These are phyloP conservation scores for Calonectria crousiana DNA, from an alignment of 2,329 filamentous ascomycete species.

Conservation along the genomic window DNA sequence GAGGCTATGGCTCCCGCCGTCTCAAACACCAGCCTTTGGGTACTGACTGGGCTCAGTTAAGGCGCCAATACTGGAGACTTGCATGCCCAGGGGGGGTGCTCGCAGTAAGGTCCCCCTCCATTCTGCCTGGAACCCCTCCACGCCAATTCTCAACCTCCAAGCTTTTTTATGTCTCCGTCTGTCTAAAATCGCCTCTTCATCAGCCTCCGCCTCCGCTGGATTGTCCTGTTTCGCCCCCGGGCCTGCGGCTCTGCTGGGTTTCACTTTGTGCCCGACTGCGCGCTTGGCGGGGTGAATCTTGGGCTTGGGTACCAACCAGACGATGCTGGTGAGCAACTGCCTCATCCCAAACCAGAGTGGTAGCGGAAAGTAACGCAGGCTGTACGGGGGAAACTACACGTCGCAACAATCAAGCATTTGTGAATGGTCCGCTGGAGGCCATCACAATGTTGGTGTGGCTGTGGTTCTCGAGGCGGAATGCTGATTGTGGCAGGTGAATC, in stretches of 20 bases:
- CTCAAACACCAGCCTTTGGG: slow-evolving; percentile 20
- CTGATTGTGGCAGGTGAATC: slow-evolving; percentile 19
- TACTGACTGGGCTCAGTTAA: slow-evolving; percentile 25
- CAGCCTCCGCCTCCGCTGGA: slow-evolving; percentile 7
- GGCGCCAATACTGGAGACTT: slow-evolving; percentile 21
- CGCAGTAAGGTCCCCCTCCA: slow-evolving; percentile 8
- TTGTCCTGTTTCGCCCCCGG: slow-evolving; percentile 14
- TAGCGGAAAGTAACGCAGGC: not conserved
- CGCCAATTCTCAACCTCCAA: slow-evolving; percentile 14
- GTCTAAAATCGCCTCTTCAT: slow-evolving; percentile 6
- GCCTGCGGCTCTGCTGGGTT: slow-evolving; percentile 25
- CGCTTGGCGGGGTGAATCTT: slow-evolving; percentile 11
- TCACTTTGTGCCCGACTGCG: slow-evolving; percentile 26
- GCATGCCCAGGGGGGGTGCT: slow-evolving; percentile 20
- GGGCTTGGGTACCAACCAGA: slow-evolving; percentile 29
- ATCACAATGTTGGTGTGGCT: slow-evolving; percentile 12
- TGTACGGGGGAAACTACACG: not conserved
- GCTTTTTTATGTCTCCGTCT: slow-evolving; percentile 10
- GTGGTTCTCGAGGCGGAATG: slow-evolving; percentile 10
- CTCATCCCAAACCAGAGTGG: not conserved
- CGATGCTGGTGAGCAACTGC: not conserved
- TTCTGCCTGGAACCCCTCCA: slow-evolving; percentile 2
- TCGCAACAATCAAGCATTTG: not conserved
- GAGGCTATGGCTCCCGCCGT: slow-evolving; percentile 22
- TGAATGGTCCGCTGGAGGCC: slow-evolving; percentile 7